Conservation (phyloP, 2,329 filamentous ascomycete species). For the Scedosporium dehoogii region DNA sequence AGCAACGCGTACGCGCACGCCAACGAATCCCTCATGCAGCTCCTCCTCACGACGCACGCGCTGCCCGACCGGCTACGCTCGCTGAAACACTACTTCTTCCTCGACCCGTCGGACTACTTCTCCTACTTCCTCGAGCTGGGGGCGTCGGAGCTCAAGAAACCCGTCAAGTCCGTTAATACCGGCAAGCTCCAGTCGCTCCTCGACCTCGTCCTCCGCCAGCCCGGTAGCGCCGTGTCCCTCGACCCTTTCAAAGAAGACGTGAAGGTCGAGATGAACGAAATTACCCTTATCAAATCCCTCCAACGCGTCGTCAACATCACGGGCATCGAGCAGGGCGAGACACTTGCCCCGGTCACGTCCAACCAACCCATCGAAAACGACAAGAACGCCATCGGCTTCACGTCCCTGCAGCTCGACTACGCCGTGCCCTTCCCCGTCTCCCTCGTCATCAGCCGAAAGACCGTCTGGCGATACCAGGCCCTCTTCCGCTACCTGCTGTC, state of each 20-base stretch:
- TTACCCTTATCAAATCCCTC: slow-evolving; percentile 83
- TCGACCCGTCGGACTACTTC: slow-evolving; percentile 96
- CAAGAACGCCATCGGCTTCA: slow-evolving; percentile 82
- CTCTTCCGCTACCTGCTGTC: slow-evolving; percentile 91
- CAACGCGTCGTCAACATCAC: slow-evolving; percentile 96
- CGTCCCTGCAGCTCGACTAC: slow-evolving; percentile 89
- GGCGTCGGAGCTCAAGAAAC: slow-evolving; percentile 80
- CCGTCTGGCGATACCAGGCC: slow-evolving; percentile 91
- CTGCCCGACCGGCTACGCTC: slow-evolving; percentile 80
- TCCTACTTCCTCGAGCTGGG: slow-evolving; percentile 93
- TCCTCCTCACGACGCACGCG: slow-evolving; percentile 86
- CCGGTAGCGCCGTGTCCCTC: slow-evolving; percentile 83
- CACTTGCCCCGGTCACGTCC: slow-evolving; percentile 59
- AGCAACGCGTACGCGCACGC: slow-evolving; percentile 91
- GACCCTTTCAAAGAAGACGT: slow-evolving; percentile 98
- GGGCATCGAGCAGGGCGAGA: slow-evolving; percentile 83
- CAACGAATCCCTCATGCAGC: slow-evolving; percentile 82
- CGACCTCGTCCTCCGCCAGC: slow-evolving; percentile 93
- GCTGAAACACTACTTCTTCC: slow-evolving; percentile 97
- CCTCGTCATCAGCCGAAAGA: slow-evolving; percentile 90
- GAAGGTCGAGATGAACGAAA: slow-evolving; percentile 94
- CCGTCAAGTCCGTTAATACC: slow-evolving; percentile 79
- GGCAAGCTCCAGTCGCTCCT: slow-evolving; percentile 89
- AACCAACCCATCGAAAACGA: slow-evolving; percentile 53
- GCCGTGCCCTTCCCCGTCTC: slow-evolving; percentile 90